Conservation (phyloP, 2,329 filamentous ascomycete species). For the Eutypella sp. region DNA sequence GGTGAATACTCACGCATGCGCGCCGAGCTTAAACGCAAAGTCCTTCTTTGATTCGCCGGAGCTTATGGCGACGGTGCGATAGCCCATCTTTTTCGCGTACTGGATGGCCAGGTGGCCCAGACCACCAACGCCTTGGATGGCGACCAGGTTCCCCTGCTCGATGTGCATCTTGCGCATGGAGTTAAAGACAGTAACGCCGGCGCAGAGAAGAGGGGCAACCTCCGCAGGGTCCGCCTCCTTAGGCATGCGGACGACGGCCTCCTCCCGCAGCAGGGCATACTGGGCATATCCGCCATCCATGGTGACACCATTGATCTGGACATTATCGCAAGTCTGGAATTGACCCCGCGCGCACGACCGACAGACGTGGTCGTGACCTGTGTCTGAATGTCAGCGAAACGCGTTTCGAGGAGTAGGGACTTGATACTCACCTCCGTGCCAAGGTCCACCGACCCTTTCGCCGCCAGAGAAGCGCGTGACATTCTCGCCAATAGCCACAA, state of each 20-base stretch:
- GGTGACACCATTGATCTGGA: conserved; percentile 59
- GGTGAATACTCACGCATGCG: conserved; percentile 37
- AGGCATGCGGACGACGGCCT: conserved; percentile 56
- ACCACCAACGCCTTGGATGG: conserved; percentile 67
- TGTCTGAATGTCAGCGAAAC: not conserved
- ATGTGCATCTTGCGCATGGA: conserved; percentile 49
- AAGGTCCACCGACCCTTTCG: conserved; percentile 62
- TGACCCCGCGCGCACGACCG: conserved; percentile 56
- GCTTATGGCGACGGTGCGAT: conserved; percentile 64
- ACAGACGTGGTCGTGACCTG: conserved; percentile 58
- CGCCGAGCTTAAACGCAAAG: conserved; percentile 60
- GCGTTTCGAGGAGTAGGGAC: not conserved
- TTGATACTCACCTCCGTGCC: conserved; percentile 54
- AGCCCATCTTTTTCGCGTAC: conserved; percentile 72
- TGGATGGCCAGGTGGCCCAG: conserved; percentile 75
- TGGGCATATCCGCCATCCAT: conserved; percentile 64
- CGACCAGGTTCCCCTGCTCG: conserved; percentile 48
- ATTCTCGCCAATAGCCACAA: conserved; percentile 54
- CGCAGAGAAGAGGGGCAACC: conserved; percentile 58
- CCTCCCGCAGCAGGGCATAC: conserved; percentile 55
- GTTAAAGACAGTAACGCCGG: conserved; percentile 61
- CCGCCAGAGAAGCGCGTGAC: conserved; percentile 58
- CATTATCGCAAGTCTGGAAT: conserved; percentile 65
- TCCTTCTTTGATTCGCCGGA: conserved; percentile 61
- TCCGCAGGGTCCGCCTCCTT: conserved; percentile 45